Evolutionary conservation across 176 grass and related monocot species (phyloP), one percentile per base, ranked within the genome.

Genomic region (Neostapfia colusana): DNA sequence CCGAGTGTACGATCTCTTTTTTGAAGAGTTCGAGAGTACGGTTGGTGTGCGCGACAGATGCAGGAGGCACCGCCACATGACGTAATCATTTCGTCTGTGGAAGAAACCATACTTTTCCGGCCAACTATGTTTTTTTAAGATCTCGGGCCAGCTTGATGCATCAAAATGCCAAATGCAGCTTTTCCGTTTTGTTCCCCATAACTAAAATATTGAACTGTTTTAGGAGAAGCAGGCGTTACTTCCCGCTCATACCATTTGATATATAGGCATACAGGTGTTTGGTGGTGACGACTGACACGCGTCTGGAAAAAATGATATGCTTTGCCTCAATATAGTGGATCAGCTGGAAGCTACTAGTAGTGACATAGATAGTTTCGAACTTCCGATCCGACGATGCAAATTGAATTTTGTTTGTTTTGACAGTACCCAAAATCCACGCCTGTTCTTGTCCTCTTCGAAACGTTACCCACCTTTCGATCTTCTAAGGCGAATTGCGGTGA

Each of bases 11-110:
- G 6, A n/a, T n/a, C 21, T 53, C 21, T 54, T 54, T 54, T 54
- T 54, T 21, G 7, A 50, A 50, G 48, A 6, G 18, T 18, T 51
- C 5, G 48, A 7, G 17, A 36, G 18, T 28, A 26, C n/a, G 14
- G 71, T 58, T 58, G 71, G 53, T 17, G 24, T 5, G 43, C 0
- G 35, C 20, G 64, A 21, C 59, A 62, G 41, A 17, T 1, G 1
- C 21, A 14, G 5, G 51, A 4, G 25, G 37, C 41, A 14, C 41
- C 64, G 18, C 20, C 74, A 11, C 27, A 26, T 7, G 63, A 86
- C 54, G 70, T 80, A 70, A 62, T 16, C 76, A n/a, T 79, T 79
- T 46, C 27, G n/a, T 17, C 6, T 2, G 59, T 13, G 6, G 46
- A 75, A 75, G 49, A 67, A 44, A 7, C 49, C 16, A 25, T 31